A percentile compares a stretch with the other conserved stretches of the same genome.
phyloP scores from a whole-genome alignment of 2,329 filamentous ascomycete genomes.

The Microcyclospora pomicola region DNA sequence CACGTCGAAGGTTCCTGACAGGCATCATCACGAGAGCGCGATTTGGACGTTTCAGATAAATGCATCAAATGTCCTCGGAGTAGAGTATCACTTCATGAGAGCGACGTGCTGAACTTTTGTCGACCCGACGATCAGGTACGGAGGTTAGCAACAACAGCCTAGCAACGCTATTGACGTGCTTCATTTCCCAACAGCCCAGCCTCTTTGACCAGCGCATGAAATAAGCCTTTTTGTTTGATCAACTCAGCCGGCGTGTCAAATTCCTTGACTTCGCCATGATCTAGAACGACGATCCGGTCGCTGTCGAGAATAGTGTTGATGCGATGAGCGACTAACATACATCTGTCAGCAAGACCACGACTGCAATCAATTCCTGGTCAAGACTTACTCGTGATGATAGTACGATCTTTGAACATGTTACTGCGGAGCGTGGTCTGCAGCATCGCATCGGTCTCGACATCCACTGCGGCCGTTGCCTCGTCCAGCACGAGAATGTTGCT shows the following conservation, averaged over 20 bases:
- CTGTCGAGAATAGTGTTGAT: conserved; percentile 91
- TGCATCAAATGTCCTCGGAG: no score
- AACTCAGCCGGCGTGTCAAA: conserved; percentile 78
- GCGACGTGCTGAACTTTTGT: no score
- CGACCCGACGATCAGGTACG: no score
- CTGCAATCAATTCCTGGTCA: background rate
- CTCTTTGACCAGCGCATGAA: conserved; percentile 84
- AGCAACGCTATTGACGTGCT: no score
- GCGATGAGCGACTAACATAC: conserved; percentile 59
- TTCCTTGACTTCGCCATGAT: conserved; percentile 78
- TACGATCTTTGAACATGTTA: conserved; percentile 69
- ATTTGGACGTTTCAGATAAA: no score
- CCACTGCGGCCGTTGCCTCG: conserved; percentile 75
- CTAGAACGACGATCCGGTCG: conserved; percentile 85
- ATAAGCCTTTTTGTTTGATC: conserved; percentile 61
- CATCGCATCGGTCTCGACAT: conserved; percentile 53
- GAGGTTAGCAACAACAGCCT: no score
- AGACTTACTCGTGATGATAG: conserved; percentile 68
- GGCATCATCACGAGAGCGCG: no score
- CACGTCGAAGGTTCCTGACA: no score
- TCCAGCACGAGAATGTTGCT: conserved; percentile 96
- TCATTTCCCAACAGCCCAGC: conserved; percentile 49
- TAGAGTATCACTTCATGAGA: no score
- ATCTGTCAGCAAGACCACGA: background rate
- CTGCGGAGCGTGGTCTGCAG: conserved; percentile 50